A percentile compares a stretch with the other conserved stretches of the same genome.
phyloP scores from a whole-genome alignment of 345 rosid genomes.

The Salix caprea region DNA sequence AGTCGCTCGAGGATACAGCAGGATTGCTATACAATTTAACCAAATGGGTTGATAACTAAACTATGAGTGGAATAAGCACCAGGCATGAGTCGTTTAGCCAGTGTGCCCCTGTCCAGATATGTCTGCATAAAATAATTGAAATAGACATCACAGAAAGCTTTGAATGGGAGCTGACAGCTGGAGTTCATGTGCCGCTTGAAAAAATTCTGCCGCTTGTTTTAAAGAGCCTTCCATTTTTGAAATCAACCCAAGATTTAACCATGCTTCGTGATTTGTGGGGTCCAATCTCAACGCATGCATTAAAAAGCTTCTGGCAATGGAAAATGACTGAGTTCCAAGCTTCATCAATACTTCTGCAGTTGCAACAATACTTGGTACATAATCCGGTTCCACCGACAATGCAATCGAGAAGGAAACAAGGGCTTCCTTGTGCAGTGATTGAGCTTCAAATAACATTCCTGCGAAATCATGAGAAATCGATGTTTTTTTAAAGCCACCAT shows the following conservation, averaged over 20 bases:
- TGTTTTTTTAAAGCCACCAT: neutral
- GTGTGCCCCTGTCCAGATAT: neutral
- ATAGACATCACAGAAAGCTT: constrained; percentile 32
- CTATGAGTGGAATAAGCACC: neutral
- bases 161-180: constrained; percentile 69
- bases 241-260: constrained; percentile 79
- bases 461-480: constrained; percentile 15
- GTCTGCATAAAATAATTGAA: constrained; percentile 6
- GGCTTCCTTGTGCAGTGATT: constrained; percentile 66
- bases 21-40: constrained; percentile 13
- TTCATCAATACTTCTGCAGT: constrained; percentile 67
- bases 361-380: constrained; percentile 75
- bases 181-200: constrained; percentile 90
- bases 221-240: constrained; percentile 73
- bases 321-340: constrained; percentile 49
- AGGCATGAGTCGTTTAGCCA: neutral
- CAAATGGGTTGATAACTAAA: neutral
- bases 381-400: constrained; percentile 68
- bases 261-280: constrained; percentile 70
- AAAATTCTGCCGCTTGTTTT: constrained; percentile 80
- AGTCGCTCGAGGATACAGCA: neutral
- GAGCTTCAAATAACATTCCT: constrained; percentile 71
- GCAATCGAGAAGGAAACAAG: constrained; percentile 62
- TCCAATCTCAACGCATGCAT: constrained; percentile 78
- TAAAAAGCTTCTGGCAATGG: constrained; percentile 74